Conservation (phyloP, 2,329 filamentous ascomycete species). For the Ascosphaera acerosa region DNA sequence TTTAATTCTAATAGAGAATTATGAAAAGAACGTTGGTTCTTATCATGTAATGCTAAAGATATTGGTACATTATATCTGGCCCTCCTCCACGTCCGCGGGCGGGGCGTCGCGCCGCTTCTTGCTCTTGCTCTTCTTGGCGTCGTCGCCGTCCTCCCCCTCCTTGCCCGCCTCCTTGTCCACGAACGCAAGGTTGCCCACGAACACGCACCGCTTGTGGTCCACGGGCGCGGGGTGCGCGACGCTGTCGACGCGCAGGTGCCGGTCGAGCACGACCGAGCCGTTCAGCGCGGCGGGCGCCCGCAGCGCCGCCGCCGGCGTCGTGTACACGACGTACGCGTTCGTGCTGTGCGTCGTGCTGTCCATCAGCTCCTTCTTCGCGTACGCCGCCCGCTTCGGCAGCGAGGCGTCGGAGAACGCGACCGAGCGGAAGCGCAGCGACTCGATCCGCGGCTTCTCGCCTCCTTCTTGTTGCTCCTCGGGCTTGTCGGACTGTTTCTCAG, state of each 20-base stretch:
- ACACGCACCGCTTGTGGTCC: constrained; percentile 76
- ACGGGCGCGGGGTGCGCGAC: constrained; percentile 64
- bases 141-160: constrained; percentile 32
- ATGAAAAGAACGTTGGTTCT: too few species aligned
- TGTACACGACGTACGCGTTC: constrained; percentile 86
- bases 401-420: constrained; percentile 50
- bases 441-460: too few species aligned
- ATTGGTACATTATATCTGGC: too few species aligned
- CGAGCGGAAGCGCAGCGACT: constrained; percentile 84
- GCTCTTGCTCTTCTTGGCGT: constrained; percentile 44
- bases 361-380: constrained; percentile 74
- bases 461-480: too few species aligned
- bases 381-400: constrained; percentile 84
- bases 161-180: constrained; percentile 69
- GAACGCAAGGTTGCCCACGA: constrained; percentile 89
- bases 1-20: too few species aligned
- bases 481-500: too few species aligned
- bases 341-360: constrained; percentile 74
- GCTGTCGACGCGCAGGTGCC: constrained; percentile 75
- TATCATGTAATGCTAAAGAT: too few species aligned
- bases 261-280: constrained; percentile 55
- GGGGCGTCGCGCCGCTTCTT: constrained; percentile 43
- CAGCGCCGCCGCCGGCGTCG: constrained; percentile 45
- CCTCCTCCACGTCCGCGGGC: constrained; percentile 75
- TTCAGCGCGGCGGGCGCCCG: constrained; percentile 57